phyloP scores from a whole-genome alignment of 163 green algal genomes.

The Volvox carteri region DNA sequence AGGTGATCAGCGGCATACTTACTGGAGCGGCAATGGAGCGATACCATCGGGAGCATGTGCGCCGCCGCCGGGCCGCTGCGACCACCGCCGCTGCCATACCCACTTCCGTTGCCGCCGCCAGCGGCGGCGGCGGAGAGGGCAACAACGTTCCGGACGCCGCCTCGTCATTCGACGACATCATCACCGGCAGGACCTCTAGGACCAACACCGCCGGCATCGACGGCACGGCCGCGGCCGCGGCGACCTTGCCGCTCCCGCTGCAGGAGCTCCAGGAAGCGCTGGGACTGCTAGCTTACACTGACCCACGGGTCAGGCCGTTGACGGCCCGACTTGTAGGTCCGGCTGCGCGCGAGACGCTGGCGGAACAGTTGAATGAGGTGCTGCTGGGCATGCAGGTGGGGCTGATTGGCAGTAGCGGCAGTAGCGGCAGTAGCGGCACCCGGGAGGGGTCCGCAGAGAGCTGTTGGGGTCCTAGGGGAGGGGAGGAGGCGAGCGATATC shows the following conservation, averaged over 20 bases:
- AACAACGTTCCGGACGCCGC: not conserved
- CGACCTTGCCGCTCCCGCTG: not conserved
- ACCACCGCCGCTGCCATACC: not conserved
- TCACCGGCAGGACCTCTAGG: not conserved
- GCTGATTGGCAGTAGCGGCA: not conserved
- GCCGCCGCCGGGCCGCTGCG: not conserved
- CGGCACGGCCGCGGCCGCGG: not conserved
- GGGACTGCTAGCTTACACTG: slow-evolving; percentile 15
- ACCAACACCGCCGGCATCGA: not conserved
- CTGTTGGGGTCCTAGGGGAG: not conserved
- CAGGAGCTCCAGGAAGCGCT: slow-evolving; percentile 28
- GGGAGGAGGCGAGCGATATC: not conserved
- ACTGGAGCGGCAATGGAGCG: not conserved
- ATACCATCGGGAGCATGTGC: not conserved
- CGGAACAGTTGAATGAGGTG: not conserved
- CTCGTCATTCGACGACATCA: not conserved
- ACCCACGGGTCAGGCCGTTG: slow-evolving; percentile 19
- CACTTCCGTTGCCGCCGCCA: not conserved
- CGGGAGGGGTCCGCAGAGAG: not conserved
- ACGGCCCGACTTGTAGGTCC: not conserved
- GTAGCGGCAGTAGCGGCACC: not conserved
- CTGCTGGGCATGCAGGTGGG: not conserved
- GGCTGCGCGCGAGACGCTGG: not conserved
- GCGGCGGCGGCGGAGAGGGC: not conserved
- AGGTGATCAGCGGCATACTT: no score